Conservation (phyloP, 352 stramenopile species). For the Globisporangium nunn region DNA sequence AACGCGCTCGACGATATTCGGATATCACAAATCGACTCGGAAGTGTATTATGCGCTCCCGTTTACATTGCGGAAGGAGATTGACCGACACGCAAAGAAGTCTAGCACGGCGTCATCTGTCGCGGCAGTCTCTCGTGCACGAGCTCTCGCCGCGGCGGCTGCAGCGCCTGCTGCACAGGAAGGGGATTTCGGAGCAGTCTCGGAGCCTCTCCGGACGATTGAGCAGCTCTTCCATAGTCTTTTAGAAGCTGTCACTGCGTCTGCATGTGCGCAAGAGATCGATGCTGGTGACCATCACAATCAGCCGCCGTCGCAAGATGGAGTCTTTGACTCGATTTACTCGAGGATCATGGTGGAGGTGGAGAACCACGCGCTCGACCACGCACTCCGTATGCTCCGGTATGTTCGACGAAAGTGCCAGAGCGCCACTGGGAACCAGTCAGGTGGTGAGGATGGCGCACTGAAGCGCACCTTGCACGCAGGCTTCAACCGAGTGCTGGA, state of each 20-base stretch:
- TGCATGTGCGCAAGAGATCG: not conserved
- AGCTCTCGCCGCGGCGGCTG: constrained; percentile 1
- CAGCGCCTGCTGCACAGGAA: not conserved
- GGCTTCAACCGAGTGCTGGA: constrained; percentile 61
- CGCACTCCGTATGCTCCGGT: constrained; percentile 63
- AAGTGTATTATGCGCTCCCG: constrained; percentile 69
- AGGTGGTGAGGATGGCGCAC: constrained; percentile 1
- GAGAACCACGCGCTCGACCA: constrained; percentile 48
- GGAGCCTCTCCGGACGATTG: constrained; percentile 33
- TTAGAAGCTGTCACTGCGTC: constrained; percentile 1
- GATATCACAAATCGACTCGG: constrained; percentile 73
- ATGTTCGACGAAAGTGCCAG: constrained; percentile 54
- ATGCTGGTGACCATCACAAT: not conserved
- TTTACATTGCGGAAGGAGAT: constrained; percentile 66
- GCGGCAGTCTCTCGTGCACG: constrained; percentile 5
- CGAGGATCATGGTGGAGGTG: constrained; percentile 61
- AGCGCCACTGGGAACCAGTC: not conserved
- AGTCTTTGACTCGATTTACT: constrained; percentile 72
- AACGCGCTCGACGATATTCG: constrained; percentile 58
- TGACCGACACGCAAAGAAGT: constrained; percentile 51
- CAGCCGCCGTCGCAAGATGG: constrained; percentile 4
- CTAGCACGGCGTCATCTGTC: constrained; percentile 4
- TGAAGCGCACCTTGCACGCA: not conserved
- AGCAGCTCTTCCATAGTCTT: constrained; percentile 37
- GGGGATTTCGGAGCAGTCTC: not conserved